Evolutionary conservation across 306 rosid species (phyloP), one percentile per base, ranked within the genome.

Genomic region (Quercus mongolica): DNA sequence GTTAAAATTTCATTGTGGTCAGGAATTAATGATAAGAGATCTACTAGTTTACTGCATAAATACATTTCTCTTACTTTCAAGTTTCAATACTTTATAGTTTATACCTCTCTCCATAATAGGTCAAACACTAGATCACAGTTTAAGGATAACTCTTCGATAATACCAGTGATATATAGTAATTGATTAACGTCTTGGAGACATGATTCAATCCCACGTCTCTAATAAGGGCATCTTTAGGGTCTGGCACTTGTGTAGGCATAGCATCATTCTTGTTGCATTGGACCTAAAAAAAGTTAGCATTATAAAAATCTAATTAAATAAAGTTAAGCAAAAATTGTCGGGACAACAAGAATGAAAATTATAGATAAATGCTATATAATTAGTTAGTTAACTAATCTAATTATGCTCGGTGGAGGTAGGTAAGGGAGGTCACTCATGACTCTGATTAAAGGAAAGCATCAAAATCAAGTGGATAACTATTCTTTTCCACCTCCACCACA

Each of bases 401-500:
- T 8, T 20, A 55, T 71, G 13, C 8, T n/a, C 28, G 11, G 75
- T 56, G 84, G 20, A 62, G 72, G 74, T 49, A 7, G 77, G 80
- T 69, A 41, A 74, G 28, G 35, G 23, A 26, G 80, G 26, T 69
- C 74, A 77, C 33, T 80, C 74, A 17, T 38, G 46, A 23, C 64
- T 77, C 23, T 38, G 69, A 69, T 69, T 15, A 68, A 68, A 77
- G 65, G 26, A 4, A 69, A 71, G 72, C 76, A 76, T 62, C 52
- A 6, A 18, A 58, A 64, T 51, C 46, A 28, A 78, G 72, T 77
- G 77, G 87, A 64, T 51, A 54, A 52, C 80, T 15, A 77, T 35
- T 31, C 28, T 12, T 63, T 82, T 65, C 81, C 87, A 76, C 62
- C 68, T 57, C 81, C 87, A 76, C 62, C 68, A 76, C 14, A 56